Base-by-base conservation (phyloP, 345 rosid species). In the Rhizophora mangle region DNA sequence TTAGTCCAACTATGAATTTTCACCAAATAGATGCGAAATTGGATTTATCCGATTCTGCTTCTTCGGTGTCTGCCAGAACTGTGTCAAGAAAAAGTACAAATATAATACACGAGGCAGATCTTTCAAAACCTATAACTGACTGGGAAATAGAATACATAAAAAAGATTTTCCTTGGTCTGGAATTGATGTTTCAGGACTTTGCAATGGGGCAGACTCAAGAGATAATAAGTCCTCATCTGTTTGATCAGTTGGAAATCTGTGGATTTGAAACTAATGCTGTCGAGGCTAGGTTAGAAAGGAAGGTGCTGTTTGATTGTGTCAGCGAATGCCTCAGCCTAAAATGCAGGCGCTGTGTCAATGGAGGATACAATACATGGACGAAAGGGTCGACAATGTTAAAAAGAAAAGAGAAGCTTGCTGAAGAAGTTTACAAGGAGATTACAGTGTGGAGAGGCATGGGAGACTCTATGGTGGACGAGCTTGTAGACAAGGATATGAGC, bases 401-500 rank as follows among this genome's bases (percentile, higher is more conserved):
- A 63, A 77, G 87, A 57, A 87, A 84, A 47, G 89, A 78, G 11
- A 20, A 73, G 83, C 78, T 95, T 21, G 94, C 87, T 6, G 87
- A 86, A 77, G 91, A 90, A 78, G 65, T 92, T 71, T 85, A 78
- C 73, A 90, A 80, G 76, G 97, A 92, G 82, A 88, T 95, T 20
- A 70, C 77, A 21, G 82, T 74, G 39, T 84, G 87, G 87, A 85
- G 81, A 83, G 79, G 79, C 52, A 84, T 87, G 90, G 82, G 88
- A 65, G 92, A 92, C 59, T 86, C 87, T 66, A 87, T 89, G 91
- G 94, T 95, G 27, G 98, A 95, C 43, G 97, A 90, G 81, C 87
- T 95, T 65, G 97, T 95, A 46, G 90, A 89, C 80, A 84, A 87
- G 76, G 99, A 95, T 70, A 95, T 92, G 99, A 86, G 94, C 80